Conservation (phyloP, 1,284 basidiomycete species). For the Neonothopanus nambi region DNA sequence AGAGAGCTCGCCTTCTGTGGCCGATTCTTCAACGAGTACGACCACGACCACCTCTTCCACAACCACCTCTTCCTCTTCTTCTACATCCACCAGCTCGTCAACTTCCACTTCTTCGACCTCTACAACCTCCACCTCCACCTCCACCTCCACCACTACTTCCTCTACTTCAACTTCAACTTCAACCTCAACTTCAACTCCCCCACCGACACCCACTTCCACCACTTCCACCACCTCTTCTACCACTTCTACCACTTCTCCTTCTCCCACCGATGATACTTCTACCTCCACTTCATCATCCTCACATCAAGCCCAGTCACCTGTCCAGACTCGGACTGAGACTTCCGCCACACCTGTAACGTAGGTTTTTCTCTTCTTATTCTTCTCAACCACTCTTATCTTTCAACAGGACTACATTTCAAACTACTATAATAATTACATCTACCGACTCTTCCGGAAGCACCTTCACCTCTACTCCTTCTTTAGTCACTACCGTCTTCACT, state of each 20-base stretch:
- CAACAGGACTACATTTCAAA: constrained; percentile 53
- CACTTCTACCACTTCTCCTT: constrained; percentile 21
- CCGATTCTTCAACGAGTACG: constrained; percentile 18
- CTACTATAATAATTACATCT: constrained; percentile 54
- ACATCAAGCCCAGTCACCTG: constrained; percentile 10
- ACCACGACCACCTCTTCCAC: too few relatives aligned
- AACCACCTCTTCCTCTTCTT: constrained; percentile 9
- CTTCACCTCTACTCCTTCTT: constrained; percentile 50
- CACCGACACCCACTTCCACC: too few relatives aligned
- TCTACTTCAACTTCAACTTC: constrained; percentile 20
- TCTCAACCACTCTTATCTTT: constrained; percentile 10
- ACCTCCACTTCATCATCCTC: constrained; percentile 21
- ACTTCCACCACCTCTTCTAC: too few relatives aligned
- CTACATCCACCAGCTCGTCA: constrained; percentile 15
- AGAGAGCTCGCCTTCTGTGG: constrained; percentile 9
- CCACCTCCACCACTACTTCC: constrained; percentile 21
- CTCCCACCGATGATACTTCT: constrained; percentile 12
- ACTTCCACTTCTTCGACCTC: too few relatives aligned
- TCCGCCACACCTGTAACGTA: too few relatives aligned
- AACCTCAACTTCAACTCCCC: too few relatives aligned
- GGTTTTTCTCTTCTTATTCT: constrained; percentile 19
- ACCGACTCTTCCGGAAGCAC: constrained; percentile 57
- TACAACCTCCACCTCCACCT: constrained; percentile 19
- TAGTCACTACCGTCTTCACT: constrained; percentile 56
- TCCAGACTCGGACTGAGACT: too few relatives aligned